Evolutionary conservation across 345 rosid species (phyloP).

Genomic region (Syzygium grande): DNA sequence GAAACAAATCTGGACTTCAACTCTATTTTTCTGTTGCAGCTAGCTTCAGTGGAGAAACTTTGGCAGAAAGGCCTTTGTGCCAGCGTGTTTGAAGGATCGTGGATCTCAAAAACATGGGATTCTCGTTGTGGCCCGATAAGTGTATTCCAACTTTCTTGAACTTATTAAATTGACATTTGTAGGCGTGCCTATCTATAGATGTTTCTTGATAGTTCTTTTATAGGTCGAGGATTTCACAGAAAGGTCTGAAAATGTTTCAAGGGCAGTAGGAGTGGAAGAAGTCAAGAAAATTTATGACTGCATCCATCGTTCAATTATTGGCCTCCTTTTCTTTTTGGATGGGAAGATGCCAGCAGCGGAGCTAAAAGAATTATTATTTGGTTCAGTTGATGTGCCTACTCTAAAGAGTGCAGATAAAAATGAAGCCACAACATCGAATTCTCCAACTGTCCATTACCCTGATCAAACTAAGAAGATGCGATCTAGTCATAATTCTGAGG

Average conservation of each 20-base stretch:
- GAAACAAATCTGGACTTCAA: background rate
- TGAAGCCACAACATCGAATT: background rate
- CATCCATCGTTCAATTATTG: conserved; percentile 16
- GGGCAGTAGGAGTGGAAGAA: conserved; percentile 31
- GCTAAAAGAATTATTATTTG: conserved; percentile 26
- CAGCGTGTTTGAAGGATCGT: conserved; percentile 31
- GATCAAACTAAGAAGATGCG: background rate
- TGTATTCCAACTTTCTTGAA: conserved; percentile 13
- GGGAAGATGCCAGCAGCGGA: conserved; percentile 7
- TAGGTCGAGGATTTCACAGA: conserved; percentile 49
- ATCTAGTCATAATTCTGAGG: background rate
- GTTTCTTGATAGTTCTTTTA: background rate
- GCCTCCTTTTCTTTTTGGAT: conserved; percentile 17
- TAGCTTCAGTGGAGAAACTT: conserved; percentile 39
- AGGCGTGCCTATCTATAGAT: background rate
- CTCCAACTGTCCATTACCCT: background rate
- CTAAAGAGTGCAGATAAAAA: background rate
- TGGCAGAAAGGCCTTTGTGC: conserved; percentile 49
- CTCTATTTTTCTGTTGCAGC: conserved; percentile 6
- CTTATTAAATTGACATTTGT: background rate
- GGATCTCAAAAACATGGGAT: conserved; percentile 29
- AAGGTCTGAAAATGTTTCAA: conserved; percentile 32
- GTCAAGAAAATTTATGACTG: conserved; percentile 22
- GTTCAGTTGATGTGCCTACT: background rate
- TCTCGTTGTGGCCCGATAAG: conserved; percentile 10